Conservation (phyloP, 2,329 filamentous ascomycete genomes). For the Ceratocystis smalleyi region DNA sequence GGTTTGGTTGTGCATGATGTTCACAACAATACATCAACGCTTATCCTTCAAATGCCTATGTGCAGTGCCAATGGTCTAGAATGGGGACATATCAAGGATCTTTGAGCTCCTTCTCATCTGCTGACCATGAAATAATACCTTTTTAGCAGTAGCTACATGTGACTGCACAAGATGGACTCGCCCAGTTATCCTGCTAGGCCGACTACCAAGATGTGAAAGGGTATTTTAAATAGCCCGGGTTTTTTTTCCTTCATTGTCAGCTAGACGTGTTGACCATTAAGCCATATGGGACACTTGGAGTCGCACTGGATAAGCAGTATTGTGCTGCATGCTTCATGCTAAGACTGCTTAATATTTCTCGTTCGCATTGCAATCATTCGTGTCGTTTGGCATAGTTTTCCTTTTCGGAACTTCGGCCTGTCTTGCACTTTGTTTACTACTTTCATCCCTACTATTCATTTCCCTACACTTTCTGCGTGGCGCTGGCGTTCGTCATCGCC, state of each 20-base stretch:
- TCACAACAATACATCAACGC: neutral
- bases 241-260: neutral
- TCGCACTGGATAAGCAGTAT: neutral
- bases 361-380: neutral
- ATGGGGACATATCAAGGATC: neutral
- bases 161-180: neutral
- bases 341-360: neutral
- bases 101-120: neutral
- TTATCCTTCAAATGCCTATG: neutral
- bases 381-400: neutral
- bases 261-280: neutral
- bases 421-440: neutral
- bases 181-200: neutral
- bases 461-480: neutral
- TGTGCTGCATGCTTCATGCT: neutral
- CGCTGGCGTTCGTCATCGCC: constrained; percentile 5
- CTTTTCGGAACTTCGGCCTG: neutral
- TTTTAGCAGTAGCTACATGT: neutral
- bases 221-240: neutral
- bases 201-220: neutral
- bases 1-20: neutral
- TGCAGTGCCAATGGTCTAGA: neutral
- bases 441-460: neutral
- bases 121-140: neutral
- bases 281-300: neutral